Percentiles rank a stretch among this genome's conserved stretches.
phyloP scores from a whole-genome alignment of 768 basidiomycete genomes.

The Amyloporia xantha region DNA sequence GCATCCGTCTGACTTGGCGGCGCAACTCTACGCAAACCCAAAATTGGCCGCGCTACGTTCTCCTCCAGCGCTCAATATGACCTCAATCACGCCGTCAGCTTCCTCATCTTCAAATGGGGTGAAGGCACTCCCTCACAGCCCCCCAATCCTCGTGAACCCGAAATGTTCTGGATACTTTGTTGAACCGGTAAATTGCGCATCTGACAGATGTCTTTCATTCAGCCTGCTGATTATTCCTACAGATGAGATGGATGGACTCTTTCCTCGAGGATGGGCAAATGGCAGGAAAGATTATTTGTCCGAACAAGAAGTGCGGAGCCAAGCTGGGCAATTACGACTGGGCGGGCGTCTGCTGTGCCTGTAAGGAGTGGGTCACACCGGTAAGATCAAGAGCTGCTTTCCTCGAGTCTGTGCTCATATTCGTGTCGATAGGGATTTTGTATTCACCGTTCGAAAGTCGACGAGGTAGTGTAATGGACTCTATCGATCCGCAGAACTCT shows the following conservation, averaged over 20 bases:
- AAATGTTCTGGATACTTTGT: conserved; percentile 97
- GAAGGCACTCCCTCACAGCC: conserved; percentile 26
- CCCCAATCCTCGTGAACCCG: conserved; percentile 67
- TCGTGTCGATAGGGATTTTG: conserved; percentile 40
- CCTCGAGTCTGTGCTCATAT: neutral
- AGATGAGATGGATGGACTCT: conserved; percentile 96
- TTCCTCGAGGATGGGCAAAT: conserved; percentile 69
- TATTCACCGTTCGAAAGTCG: conserved; percentile 47
- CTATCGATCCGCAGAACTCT: no score
- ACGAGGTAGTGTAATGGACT: conserved; percentile 34
- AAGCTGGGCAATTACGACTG: conserved; percentile 97
- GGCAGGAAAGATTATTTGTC: conserved; percentile 87
- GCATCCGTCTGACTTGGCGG: conserved; percentile 33
- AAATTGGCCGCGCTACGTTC: conserved; percentile 44
- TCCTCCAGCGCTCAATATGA: conserved; percentile 20
- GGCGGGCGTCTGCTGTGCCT: conserved; percentile 90
- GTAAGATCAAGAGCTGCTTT: conserved; percentile 31
- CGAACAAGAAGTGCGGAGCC: conserved; percentile 81
- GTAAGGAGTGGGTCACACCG: conserved; percentile 88
- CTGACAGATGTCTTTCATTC: no score
- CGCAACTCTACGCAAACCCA: conserved; percentile 39
- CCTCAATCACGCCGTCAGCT: conserved; percentile 12
- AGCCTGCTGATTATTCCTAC: no score
- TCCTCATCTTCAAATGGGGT: neutral
- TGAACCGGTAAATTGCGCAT: conserved; percentile 79